Conservation (phyloP, 176 grass and related monocot genomes). For the Ampelocalamus luodianensis region DNA sequence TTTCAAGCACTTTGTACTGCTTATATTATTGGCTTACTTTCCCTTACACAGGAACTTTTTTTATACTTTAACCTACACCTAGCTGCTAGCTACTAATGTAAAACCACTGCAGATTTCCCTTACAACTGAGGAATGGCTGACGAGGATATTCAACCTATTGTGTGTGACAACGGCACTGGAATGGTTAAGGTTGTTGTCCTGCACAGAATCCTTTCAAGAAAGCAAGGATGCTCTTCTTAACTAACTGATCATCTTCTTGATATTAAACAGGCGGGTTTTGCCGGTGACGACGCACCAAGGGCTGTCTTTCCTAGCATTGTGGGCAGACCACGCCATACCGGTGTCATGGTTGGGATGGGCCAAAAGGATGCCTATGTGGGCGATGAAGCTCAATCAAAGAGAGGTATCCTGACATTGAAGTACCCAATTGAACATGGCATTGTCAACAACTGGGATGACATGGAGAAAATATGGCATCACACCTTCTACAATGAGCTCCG, state of each 20-base stretch:
- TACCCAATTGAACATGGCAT: constrained; percentile 92
- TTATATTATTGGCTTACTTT: background rate
- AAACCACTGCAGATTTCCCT: constrained; percentile 25
- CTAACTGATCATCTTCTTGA: constrained; percentile 15
- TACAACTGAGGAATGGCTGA: constrained; percentile 66
- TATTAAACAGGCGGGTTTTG: constrained; percentile 72
- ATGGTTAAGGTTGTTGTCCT: constrained; percentile 77
- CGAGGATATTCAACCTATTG: constrained; percentile 81
- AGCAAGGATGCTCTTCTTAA: background rate
- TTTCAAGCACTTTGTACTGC: background rate
- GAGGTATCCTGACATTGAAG: constrained; percentile 84
- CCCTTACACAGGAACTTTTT: background rate
- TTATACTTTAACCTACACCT: background rate
- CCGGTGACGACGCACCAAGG: constrained; percentile 82
- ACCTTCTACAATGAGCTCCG: constrained; percentile 89
- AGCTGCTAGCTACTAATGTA: background rate
- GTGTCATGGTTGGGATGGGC: constrained; percentile 94
- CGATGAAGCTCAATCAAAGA: constrained; percentile 87
- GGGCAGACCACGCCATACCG: constrained; percentile 78
- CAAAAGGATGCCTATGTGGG: constrained; percentile 93
- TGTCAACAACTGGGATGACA: constrained; percentile 88
- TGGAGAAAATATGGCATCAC: constrained; percentile 96
- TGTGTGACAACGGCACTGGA: constrained; percentile 87
- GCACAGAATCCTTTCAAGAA: background rate
- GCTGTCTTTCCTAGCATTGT: constrained; percentile 92